phyloP scores from a whole-genome alignment of 352 stramenopile genomes.

The Globisporangium middletonii region DNA sequence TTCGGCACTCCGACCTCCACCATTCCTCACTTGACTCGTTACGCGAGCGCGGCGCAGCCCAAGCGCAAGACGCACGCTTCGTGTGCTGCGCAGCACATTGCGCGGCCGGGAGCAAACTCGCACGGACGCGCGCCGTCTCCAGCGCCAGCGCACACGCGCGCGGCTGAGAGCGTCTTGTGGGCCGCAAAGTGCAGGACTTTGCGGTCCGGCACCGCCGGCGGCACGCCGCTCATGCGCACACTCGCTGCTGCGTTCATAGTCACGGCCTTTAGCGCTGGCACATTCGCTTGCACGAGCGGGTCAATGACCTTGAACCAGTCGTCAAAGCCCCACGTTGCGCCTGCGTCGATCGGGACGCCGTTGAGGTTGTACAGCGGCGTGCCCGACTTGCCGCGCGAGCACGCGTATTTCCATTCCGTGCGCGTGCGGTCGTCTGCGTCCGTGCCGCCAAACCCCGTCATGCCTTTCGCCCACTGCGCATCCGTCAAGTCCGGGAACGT shows the following conservation, averaged over 20 bases:
- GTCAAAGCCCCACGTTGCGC: slow-evolving; percentile 38
- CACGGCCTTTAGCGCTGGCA: slow-evolving; percentile 7
- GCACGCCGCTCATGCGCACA: slow-evolving; percentile 32
- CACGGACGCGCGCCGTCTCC: slow-evolving; percentile 40
- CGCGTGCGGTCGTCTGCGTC: slow-evolving; percentile 51
- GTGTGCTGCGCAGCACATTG: slow-evolving; percentile 67
- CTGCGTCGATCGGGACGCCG: slow-evolving; percentile 53
- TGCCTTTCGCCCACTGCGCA: slow-evolving; percentile 58
- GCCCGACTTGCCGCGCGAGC: slow-evolving; percentile 60
- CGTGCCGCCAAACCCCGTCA: slow-evolving; percentile 73
- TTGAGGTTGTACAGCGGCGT: slow-evolving; percentile 81
- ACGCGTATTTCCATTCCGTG: slow-evolving; percentile 79
- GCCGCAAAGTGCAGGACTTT: slow-evolving; percentile 46
- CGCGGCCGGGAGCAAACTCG: slow-evolving; percentile 53
- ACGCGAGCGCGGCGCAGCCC: slow-evolving; percentile 39
- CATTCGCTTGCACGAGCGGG: slow-evolving; percentile 31
- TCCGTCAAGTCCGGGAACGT: slow-evolving; percentile 62
- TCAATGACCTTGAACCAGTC: slow-evolving; percentile 57
- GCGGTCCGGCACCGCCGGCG: slow-evolving; percentile 39
- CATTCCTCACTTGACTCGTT: not conserved
- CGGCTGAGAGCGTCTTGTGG: slow-evolving; percentile 24
- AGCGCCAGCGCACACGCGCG: slow-evolving; percentile 29
- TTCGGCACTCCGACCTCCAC: too few species aligned
- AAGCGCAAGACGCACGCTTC: slow-evolving; percentile 62
- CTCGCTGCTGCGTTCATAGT: not conserved